A percentile compares a stretch with the other conserved stretches of the same genome.
phyloP scores from a whole-genome alignment of 2,329 filamentous ascomycete species.

The Pestalotiopsis sp. region DNA sequence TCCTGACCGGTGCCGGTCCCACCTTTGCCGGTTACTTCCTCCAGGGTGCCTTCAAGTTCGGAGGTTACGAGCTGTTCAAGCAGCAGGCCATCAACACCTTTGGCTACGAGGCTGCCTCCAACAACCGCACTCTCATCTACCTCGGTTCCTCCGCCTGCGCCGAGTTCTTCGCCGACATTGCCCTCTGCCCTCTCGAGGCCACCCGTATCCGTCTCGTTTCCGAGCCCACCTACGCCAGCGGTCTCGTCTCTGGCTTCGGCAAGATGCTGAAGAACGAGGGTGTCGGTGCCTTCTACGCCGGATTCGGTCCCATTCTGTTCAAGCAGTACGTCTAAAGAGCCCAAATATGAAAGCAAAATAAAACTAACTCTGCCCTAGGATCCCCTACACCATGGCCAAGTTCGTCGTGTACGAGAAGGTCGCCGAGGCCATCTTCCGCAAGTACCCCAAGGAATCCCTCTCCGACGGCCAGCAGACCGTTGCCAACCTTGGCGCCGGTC shows the following conservation, averaged over 20 bases:
- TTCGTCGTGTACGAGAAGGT: constrained; percentile 82
- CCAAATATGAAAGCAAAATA: background rate
- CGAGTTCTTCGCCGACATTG: constrained; percentile 62
- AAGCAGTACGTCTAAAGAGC: constrained; percentile 57
- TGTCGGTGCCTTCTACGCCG: constrained; percentile 73
- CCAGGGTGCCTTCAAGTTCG: constrained; percentile 79
- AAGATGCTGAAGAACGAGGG: constrained; percentile 73
- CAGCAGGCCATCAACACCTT: constrained; percentile 71
- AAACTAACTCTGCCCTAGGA: constrained; percentile 41
- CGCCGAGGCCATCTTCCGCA: constrained; percentile 62
- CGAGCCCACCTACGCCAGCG: constrained; percentile 69
- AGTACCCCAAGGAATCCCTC: constrained; percentile 63
- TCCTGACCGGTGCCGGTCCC: constrained; percentile 72
- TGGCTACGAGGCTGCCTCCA: constrained; percentile 64
- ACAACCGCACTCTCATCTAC: constrained; percentile 71
- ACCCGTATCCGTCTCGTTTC: constrained; percentile 79
- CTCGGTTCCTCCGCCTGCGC: constrained; percentile 56
- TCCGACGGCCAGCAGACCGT: constrained; percentile 64
- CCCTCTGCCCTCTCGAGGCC: constrained; percentile 76
- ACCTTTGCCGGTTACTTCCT: constrained; percentile 78
- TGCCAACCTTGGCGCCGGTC: constrained; percentile 74
- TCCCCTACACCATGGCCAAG: constrained; percentile 81
- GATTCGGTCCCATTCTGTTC: constrained; percentile 73
- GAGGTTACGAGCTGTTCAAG: constrained; percentile 84
- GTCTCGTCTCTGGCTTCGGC: constrained; percentile 66